Evolutionary conservation across 2,329 filamentous ascomycete species (phyloP).

Genomic region (Byssochlamys sp.): DNA sequence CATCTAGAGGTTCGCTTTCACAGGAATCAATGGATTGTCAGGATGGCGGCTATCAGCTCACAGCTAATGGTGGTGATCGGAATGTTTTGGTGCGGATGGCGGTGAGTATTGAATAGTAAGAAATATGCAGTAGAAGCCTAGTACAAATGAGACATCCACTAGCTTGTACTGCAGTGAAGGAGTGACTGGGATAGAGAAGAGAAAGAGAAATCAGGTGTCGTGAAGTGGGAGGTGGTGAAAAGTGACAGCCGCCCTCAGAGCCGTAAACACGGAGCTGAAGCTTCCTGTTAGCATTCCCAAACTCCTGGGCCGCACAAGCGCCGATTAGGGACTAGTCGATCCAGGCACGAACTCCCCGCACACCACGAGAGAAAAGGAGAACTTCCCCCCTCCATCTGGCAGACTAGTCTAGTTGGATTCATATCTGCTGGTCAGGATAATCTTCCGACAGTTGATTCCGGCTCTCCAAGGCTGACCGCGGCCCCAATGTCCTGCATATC

Average conservation of each 20-base stretch:
- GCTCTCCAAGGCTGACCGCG: not conserved
- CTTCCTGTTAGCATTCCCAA: not conserved
- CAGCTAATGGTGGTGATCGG: not conserved
- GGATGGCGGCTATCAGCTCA: not conserved
- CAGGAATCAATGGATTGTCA: not conserved
- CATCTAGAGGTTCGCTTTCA: not conserved
- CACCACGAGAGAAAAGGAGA: constrained; percentile 2
- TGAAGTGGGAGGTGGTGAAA: not conserved
- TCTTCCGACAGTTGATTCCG: not conserved
- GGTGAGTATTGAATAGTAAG: not conserved
- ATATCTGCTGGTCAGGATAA: not conserved
- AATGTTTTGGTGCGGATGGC: not conserved
- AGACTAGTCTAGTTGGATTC: not conserved
- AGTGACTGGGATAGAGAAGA: constrained; percentile 7
- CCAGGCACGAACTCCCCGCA: not conserved
- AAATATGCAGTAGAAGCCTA: not conserved
- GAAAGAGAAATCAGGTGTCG: not conserved
- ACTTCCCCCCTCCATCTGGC: not conserved
- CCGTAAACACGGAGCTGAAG: constrained; percentile 1
- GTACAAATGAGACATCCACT: not conserved
- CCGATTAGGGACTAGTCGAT: not conserved
- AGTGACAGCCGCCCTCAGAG: not conserved
- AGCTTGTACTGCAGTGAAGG: constrained; percentile 1
- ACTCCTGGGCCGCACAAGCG: not conserved
- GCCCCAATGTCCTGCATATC: not conserved